Percentiles rank a stretch among this genome's conserved stretches.
Evolutionary conservation across 2,329 filamentous ascomycete genomes (phyloP).

Genomic region (Sporothrix euskadiensis): DNA sequence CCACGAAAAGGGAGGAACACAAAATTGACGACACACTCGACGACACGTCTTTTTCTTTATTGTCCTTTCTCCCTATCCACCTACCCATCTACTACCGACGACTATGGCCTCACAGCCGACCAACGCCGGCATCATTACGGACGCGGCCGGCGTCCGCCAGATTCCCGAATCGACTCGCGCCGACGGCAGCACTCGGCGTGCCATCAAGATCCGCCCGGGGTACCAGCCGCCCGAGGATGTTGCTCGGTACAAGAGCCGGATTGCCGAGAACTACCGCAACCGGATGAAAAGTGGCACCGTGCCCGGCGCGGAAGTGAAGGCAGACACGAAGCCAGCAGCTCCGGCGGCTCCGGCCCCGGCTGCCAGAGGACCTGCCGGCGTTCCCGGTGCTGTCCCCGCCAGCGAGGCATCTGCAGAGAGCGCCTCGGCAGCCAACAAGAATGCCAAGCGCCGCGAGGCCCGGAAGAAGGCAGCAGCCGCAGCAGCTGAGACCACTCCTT

Average conservation of each 20-base stretch:
- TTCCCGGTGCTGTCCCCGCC: background rate
- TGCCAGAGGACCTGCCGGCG: background rate
- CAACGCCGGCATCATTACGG: constrained; percentile 76
- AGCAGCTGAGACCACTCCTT: background rate
- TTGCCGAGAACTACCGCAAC: constrained; percentile 80
- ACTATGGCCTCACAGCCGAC: constrained; percentile 29
- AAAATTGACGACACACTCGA: background rate
- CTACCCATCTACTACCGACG: background rate
- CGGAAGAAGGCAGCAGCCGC: constrained; percentile 35
- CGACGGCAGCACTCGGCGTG: constrained; percentile 88
- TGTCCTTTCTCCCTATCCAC: background rate
- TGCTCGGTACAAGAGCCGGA: constrained; percentile 92
- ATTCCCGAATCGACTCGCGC: constrained; percentile 85
- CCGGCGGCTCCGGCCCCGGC: background rate
- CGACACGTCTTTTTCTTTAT: background rate
- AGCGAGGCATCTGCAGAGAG: constrained; percentile 39
- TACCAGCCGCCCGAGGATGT: constrained; percentile 95
- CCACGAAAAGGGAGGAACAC: background rate
- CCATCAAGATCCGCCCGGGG: constrained; percentile 90
- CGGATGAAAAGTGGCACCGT: constrained; percentile 65
- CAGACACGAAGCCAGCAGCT: background rate
- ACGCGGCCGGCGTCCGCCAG: constrained; percentile 78
- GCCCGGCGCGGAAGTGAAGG: constrained; percentile 65
- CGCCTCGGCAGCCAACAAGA: constrained; percentile 69
- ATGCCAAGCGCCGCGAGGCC: constrained; percentile 80